Base-by-base conservation (phyloP, 2,329 filamentous ascomycete species). In the Trichoderma koningiopsis region DNA sequence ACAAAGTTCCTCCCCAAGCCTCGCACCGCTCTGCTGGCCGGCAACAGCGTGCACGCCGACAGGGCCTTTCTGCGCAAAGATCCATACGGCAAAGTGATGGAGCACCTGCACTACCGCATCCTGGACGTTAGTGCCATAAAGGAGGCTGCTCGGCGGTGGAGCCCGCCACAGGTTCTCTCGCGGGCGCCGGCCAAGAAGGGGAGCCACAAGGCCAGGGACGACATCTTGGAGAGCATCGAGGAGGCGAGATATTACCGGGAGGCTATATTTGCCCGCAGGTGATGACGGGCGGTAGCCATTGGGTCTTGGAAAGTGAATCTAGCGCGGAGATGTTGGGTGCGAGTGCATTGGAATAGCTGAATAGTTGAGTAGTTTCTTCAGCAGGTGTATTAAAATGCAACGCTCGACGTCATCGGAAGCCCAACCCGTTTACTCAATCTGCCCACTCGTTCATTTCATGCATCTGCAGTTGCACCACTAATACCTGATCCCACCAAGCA, bases 141-240 rank as follows among this genome's bases (percentile, higher is more conserved):
- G 82, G 96, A 99, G 83, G 94, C 93, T 27, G 92, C 90, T 22
- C 87, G 89, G 72, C 86, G 95, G 57, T 99, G 96, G 95, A 90
- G 89, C 55, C 73, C 78, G 37, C 75, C 73, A 64, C 72, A 73
- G 53, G 69, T 81, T 35, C 76, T 92, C 71, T 82, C 83, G 68
- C 83, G 84, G 56, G 89, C 87, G 33, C 94, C 95, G 14, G 80
- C 77, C 71, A 98, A 98, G 84, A 87, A 87, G 77, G 88, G 87
- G 47, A 82, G 89, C 63, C 96, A 99, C 82, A 88, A 95, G 79
- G 96, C 96, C 0, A 89, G 87, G 74, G 89, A 93, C 68, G 96
- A 99, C 79, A 97, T 99, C 69, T 80, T 97, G 71, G 96, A 99
- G 83, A 98, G 95, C 80, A 97, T 99, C 72, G 90, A 87, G 68